A percentile compares a stretch with the other conserved stretches of the same genome.
phyloP scores from a whole-genome alignment of 2,329 filamentous ascomycete genomes.

The Botrytis aclada region DNA sequence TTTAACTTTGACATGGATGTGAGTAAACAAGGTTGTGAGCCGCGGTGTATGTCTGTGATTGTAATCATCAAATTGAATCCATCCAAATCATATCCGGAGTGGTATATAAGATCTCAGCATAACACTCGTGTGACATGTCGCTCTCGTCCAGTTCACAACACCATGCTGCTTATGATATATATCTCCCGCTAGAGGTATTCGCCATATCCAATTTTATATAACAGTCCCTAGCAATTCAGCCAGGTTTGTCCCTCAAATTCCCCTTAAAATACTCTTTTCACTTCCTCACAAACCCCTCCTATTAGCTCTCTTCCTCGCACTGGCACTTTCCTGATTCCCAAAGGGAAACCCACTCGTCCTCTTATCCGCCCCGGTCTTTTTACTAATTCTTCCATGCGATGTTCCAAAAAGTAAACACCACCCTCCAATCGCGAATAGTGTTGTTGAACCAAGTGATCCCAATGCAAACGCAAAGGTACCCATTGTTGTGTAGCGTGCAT shows the following conservation, averaged over 20 bases:
- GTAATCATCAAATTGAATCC: background rate
- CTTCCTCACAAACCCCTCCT: slow-evolving; percentile 15
- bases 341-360: slow-evolving; percentile 65
- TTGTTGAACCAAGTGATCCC: slow-evolving; percentile 48
- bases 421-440: slow-evolving; percentile 53
- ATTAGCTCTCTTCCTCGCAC: slow-evolving; percentile 31
- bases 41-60: background rate
- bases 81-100: background rate
- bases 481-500: slow-evolving; percentile 53
- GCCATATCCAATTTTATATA: background rate
- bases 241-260: background rate
- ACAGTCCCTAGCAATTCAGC: background rate
- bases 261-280: background rate
- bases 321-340: slow-evolving; percentile 49
- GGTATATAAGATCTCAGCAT: background rate
- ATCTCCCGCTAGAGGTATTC: background rate
- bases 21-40: background rate
- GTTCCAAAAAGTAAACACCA: slow-evolving; percentile 54
- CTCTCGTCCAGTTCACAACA: background rate
- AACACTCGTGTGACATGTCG: background rate
- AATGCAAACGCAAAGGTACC: slow-evolving; percentile 51
- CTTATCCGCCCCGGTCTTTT: slow-evolving; percentile 65
- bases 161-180: background rate
- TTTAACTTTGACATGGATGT: background rate
- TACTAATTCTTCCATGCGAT: slow-evolving; percentile 54